phyloP scores from a whole-genome alignment of 2,329 filamentous ascomycete genomes.

The Paraconiothyrium sp. region DNA sequence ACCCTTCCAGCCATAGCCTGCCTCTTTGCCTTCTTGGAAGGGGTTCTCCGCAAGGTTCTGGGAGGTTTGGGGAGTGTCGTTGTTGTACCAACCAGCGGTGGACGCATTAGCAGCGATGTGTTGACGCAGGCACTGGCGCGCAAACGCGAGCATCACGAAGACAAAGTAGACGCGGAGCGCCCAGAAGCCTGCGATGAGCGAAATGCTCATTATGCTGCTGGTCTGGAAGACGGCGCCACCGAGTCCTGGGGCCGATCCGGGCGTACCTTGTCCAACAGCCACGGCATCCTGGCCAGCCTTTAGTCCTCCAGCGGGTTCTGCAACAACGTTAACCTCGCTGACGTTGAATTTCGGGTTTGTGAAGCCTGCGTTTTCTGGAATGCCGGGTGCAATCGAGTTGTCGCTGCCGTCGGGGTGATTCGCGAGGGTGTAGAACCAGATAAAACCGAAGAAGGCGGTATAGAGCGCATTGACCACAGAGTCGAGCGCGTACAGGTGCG shows the following conservation, averaged over 20 bases:
- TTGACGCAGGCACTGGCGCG: slow-evolving; percentile 77
- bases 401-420: slow-evolving; percentile 58
- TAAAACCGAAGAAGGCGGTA: slow-evolving; percentile 81
- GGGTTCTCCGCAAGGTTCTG: slow-evolving; percentile 69
- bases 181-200: slow-evolving; percentile 78
- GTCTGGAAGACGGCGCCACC: slow-evolving; percentile 72
- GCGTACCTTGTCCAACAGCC: slow-evolving; percentile 54
- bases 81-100: slow-evolving; percentile 53
- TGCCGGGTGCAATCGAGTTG: slow-evolving; percentile 55
- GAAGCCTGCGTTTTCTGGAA: slow-evolving; percentile 72
- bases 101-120: slow-evolving; percentile 64
- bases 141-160: slow-evolving; percentile 83
- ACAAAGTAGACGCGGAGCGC: slow-evolving; percentile 83
- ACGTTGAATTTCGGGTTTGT: slow-evolving; percentile 71
- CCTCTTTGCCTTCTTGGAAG: slow-evolving; percentile 74
- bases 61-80: slow-evolving; percentile 49
- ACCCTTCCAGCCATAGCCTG: slow-evolving; percentile 82
- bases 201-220: slow-evolving; percentile 78
- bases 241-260: slow-evolving; percentile 56
- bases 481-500: slow-evolving; percentile 87
- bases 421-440: slow-evolving; percentile 84
- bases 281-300: slow-evolving; percentile 62
- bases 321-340: slow-evolving; percentile 64
- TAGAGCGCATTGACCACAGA: slow-evolving; percentile 83
- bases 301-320: slow-evolving; percentile 57